Evolutionary conservation across 108 stramenopile genomes (phyloP).

Genomic region (Conticribra guillardii): DNA sequence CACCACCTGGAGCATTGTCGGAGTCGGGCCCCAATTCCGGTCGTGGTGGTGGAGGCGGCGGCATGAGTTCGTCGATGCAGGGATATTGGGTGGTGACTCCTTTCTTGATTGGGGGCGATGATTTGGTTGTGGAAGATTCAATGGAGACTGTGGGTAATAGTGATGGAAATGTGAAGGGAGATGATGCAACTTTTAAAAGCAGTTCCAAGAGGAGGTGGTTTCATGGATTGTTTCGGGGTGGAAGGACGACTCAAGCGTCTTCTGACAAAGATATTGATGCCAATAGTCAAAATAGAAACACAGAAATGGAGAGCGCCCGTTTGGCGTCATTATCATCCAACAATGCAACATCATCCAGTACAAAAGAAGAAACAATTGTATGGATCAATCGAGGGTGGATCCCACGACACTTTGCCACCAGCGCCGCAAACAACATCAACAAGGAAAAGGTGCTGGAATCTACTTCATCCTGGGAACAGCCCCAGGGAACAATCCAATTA

Average conservation of each 20-base stretch:
- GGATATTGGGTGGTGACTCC: slow-evolving; percentile 85
- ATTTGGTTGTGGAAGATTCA: not conserved
- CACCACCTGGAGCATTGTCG: slow-evolving; percentile 72
- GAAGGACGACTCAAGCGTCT: no score
- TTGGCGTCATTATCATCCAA: no score
- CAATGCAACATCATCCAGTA: not conserved
- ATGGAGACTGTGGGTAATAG: not conserved
- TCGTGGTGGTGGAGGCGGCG: slow-evolving; percentile 53
- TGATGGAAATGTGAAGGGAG: not conserved
- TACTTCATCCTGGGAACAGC: slow-evolving; percentile 55
- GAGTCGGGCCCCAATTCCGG: slow-evolving; percentile 51
- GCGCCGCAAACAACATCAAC: not conserved
- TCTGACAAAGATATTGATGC: no score
- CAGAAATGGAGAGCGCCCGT: not conserved
- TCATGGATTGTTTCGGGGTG: not conserved
- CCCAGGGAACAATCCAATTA: slow-evolving; percentile 47
- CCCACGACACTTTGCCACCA: slow-evolving; percentile 59
- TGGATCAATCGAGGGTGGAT: slow-evolving; percentile 92
- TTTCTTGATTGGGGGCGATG: slow-evolving; percentile 47
- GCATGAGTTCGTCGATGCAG: slow-evolving; percentile 64
- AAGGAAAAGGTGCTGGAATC: no score
- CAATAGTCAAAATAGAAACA: not conserved
- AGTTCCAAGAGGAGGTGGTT: slow-evolving; percentile 1
- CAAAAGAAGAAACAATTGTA: slow-evolving; percentile 34
- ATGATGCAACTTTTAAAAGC: not conserved